Base-by-base conservation (phyloP, 106 monocot species). In the Triglochin maritima region DNA sequence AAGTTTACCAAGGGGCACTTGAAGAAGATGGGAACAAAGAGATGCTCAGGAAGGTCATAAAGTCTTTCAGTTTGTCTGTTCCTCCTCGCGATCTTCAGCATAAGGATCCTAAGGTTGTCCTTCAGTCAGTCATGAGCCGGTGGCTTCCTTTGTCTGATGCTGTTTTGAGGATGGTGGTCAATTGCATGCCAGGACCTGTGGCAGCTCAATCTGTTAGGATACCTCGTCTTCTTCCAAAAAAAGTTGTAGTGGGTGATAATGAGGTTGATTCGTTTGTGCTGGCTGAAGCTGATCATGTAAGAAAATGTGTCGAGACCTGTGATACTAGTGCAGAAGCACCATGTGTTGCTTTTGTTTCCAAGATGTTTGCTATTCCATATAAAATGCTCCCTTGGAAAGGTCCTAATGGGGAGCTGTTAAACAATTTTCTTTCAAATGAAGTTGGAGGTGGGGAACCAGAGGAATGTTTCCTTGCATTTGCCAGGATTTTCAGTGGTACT, bases 91-190 rank as follows among this genome's bases (percentile, higher is more conserved):
- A 91, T 44, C 83, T 96, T 5, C 88, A 86, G 68, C 77, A 88
- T 66, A 96, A 86, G 80, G 91, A 96, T 50, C 72, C 87, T 3
- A 96, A 88, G 78, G 67, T 68, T 47, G 87, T 96, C 61, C 84
- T 96, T 9, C 91, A 96, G 56, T 59, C 88, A 2, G 86, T 96
- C 45, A 86, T 96, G 96, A 91, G 88, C 62, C 71, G 80, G 50
- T 96, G 96, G 96, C 86, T 96, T 62, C 91, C 96, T n/a, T 62
- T 96, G n/a, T 78, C 87, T 13, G 88, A 96, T 60, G 46, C 86
- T 0, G 55, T 96, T 16, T 55, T 96, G 44, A 81, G 81, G 9
- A 96, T 96, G 96, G 96, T 96, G 17, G 77, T 91, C 17, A 79
- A 86, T 52, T 86, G 84, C 77, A 72, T 91, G 71, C 96, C 88